These are phyloP conservation scores for Penicillium olsonii DNA, from an alignment of 2,329 filamentous ascomycete genomes.

Conservation along the genomic window DNA sequence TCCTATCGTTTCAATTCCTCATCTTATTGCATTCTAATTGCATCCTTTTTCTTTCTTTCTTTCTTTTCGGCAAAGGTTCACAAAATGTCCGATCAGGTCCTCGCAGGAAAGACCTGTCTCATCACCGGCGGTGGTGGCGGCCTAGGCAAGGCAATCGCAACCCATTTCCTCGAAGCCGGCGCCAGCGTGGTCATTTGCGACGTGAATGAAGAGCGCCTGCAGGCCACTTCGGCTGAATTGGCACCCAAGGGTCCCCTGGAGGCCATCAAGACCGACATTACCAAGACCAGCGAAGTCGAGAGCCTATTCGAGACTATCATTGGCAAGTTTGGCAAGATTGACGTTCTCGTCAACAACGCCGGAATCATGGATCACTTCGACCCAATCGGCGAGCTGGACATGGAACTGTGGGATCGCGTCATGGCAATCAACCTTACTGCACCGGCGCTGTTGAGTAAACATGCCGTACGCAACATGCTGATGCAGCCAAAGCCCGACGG, in stretches of 20 bases:
- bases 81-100: slow-evolving; percentile 20
- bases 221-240: slow-evolving; percentile 24
- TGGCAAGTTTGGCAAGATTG: slow-evolving; percentile 48
- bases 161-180: slow-evolving; percentile 35
- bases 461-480: slow-evolving; percentile 53
- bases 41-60: too few relatives aligned
- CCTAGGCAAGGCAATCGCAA: slow-evolving; percentile 41
- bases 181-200: slow-evolving; percentile 43
- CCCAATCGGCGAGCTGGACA: slow-evolving; percentile 51
- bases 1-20: not conserved
- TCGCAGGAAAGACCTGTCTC: slow-evolving; percentile 30
- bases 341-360: slow-evolving; percentile 62
- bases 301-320: slow-evolving; percentile 37
- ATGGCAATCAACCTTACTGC: slow-evolving; percentile 60
- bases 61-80: not conserved
- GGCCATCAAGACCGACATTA: slow-evolving; percentile 41
- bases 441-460: slow-evolving; percentile 54
- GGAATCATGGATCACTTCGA: slow-evolving; percentile 61
- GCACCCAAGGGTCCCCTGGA: slow-evolving; percentile 22
- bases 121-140: slow-evolving; percentile 42
- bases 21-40: too few relatives aligned
- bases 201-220: slow-evolving; percentile 33
- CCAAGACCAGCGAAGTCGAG: slow-evolving; percentile 37
- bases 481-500: slow-evolving; percentile 40
- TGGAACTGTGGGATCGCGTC: slow-evolving; percentile 55